These are phyloP conservation scores for Fraxinus sp. DNA, from an alignment of 305 asterid species.

Conservation along the genomic window DNA sequence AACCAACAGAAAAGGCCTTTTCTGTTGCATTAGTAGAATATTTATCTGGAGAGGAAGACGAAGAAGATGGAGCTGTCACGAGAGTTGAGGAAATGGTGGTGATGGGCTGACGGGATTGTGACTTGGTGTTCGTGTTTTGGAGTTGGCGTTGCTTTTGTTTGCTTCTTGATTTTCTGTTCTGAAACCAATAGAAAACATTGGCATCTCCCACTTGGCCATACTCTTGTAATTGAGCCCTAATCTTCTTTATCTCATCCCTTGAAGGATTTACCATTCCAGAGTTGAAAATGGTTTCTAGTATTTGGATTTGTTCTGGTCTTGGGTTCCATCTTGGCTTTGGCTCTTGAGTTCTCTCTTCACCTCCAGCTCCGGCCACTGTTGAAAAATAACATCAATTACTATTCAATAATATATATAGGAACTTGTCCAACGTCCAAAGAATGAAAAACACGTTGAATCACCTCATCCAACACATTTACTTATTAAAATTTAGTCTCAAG, in stretches of 20 bases:
- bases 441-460: not conserved
- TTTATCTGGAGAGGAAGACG: constrained; percentile 51
- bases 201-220: constrained; percentile 97
- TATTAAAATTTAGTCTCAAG: not conserved
- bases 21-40: constrained; percentile 36
- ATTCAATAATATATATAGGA: not conserved
- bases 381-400: not conserved
- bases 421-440: not conserved
- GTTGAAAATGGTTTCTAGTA: constrained; percentile 84
- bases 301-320: constrained; percentile 83
- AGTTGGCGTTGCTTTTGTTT: constrained; percentile 81
- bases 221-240: constrained; percentile 81
- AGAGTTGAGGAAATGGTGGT: not conserved
- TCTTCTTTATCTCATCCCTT: constrained; percentile 75
- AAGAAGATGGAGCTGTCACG: constrained; percentile 28
- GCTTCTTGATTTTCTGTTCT: constrained; percentile 88
- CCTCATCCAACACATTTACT: not conserved
- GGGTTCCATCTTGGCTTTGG: constrained; percentile 98
- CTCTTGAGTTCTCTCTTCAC: constrained; percentile 83
- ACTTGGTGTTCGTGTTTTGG: constrained; percentile 35
- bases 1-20: constrained; percentile 34
- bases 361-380: constrained; percentile 39
- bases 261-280: constrained; percentile 98
- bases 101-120: constrained; percentile 16
- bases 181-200: constrained; percentile 97